Evolutionary conservation across 495 filamentous ascomycete genomes (phyloP), one percentile per base, ranked within the genome.

Genomic region (Melanomma pulvis-pyrius): DNA sequence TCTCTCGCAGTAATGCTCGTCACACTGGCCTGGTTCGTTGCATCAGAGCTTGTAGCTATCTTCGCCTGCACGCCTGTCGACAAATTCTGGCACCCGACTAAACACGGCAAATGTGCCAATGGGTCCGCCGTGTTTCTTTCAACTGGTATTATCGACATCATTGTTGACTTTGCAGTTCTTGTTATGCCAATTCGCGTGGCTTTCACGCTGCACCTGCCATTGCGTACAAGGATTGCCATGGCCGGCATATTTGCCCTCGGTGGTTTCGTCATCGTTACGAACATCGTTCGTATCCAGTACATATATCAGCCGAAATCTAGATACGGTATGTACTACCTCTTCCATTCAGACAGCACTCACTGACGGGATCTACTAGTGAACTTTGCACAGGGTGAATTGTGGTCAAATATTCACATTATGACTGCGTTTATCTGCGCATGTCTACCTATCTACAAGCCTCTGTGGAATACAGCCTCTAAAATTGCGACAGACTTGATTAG

Each of bases 231-330:
- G 39, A 11, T 64, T 28, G 61, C 61, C 1, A 36, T 64, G 5
- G 52, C 51, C n/a, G 61, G 61, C 6, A 64, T 64, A 13, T 64
- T 64, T 29, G 51, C 52, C 15, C 52, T 64, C 21, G 61, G 61
- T 30, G 61, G 61, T 15, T 64, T 64, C 26, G 24, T 24, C 22
- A 28, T 64, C 17, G 57, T 64, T 28, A 53, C 61, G 25, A 41
- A 57, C 25, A 50, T 57, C 8, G 17, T 64, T 47, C 61, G 61
- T 17, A 9, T 64, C 4, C 28, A 34, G 0, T 48, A 47, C 19
- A 57, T 50, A 2, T 64, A 64, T 36, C 32, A 48, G 13, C 61
- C 61, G 15, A 17, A 26, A 32, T 36, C 50, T 7, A 25, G 12
- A 21, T 56, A 56, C 21, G 52, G 61, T 57, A 53, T 28, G 39